Base-by-base conservation (phyloP, 2,329 filamentous ascomycete genomes). In the Dendrostoma leiphaemia region DNA sequence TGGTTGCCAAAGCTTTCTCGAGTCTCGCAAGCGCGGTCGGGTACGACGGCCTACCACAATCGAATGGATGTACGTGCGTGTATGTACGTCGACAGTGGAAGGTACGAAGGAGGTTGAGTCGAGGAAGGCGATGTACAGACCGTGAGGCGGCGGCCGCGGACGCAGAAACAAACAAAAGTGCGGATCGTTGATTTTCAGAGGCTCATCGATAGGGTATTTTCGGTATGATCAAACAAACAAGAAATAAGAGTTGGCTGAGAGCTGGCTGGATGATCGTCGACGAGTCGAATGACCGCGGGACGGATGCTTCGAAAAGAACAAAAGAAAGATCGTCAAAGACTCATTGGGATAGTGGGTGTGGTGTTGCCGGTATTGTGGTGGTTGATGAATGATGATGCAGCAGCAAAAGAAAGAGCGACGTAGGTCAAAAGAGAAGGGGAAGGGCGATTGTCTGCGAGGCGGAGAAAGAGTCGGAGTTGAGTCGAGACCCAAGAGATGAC, bases 161-260 rank as follows among this genome's bases (percentile, higher is more conserved):
- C 19, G 15, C 13, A 43, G 24, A 19, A 21, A 24, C 51, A 61
- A 61, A 57, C 60, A 59, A 61, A 70, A 32, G 73, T 66, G 71
- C 71, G 66, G 65, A 65, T 74, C 72, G 72, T 75, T 71, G 63
- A 73, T 54, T 61, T 65, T 75, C 73, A 72, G 71, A 73, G 68
- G 70, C 71, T 75, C 74, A 75, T 76, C 61, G 67, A 70, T 65
- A n/a, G 64, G 69, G 69, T 71, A 70, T 71, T 67, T 51, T 59
- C 54, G 56, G 61, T 60, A 67, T 67, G 60, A 63, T 60, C 61
- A 58, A 65, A 73, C 65, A 73, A 70, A 70, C 62, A 65, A 67
- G 65, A 61, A 47, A 44, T n/a, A 53, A 58, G 51, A 53, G 26
- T 31, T 31, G 26, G 17, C 28, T 9, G 28, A 24, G 9, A 48